These are phyloP conservation scores for Hibiscus syriacus DNA, from an alignment of 345 rosid genomes.

Conservation along the genomic window DNA sequence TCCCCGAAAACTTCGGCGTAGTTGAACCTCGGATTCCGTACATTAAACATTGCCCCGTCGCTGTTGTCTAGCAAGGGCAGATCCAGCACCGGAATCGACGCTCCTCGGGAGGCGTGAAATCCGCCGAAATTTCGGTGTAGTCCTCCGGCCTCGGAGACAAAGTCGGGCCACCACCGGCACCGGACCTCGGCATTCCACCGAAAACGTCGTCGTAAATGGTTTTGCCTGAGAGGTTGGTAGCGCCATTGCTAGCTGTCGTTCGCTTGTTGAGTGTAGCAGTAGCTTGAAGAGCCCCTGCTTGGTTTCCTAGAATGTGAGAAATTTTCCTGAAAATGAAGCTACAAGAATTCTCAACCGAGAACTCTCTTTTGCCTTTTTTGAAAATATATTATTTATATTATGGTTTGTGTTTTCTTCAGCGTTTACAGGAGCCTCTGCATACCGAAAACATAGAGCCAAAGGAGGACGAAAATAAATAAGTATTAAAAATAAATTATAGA, in stretches of 20 bases:
- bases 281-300: slow-evolving; percentile 18
- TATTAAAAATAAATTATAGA: not conserved
- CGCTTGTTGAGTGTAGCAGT: slow-evolving; percentile 22
- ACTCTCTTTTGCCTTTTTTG: not conserved
- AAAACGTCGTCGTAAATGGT: slow-evolving; percentile 70
- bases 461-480: not conserved
- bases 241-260: slow-evolving; percentile 21
- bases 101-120: slow-evolving; percentile 62
- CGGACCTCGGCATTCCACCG: slow-evolving; percentile 63
- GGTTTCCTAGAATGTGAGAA: slow-evolving; percentile 50
- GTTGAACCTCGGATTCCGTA: slow-evolving; percentile 54
- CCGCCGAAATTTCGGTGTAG: slow-evolving; percentile 74
- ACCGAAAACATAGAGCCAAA: not conserved
- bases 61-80: slow-evolving; percentile 46
- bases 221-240: slow-evolving; percentile 20
- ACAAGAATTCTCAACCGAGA: slow-evolving; percentile 14
- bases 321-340: slow-evolving; percentile 43
- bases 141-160: slow-evolving; percentile 89
- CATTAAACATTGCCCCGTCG: slow-evolving; percentile 52
- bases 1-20: slow-evolving; percentile 81
- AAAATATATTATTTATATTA: not conserved
- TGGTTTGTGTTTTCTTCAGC: not conserved
- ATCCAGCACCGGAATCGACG: slow-evolving; percentile 87
- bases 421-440: not conserved
- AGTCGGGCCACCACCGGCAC: slow-evolving; percentile 27